Evolutionary conservation across 176 grass and related monocot species (phyloP), one percentile per base, ranked within the genome.

Genomic region (Echinochloa phyllopogon): DNA sequence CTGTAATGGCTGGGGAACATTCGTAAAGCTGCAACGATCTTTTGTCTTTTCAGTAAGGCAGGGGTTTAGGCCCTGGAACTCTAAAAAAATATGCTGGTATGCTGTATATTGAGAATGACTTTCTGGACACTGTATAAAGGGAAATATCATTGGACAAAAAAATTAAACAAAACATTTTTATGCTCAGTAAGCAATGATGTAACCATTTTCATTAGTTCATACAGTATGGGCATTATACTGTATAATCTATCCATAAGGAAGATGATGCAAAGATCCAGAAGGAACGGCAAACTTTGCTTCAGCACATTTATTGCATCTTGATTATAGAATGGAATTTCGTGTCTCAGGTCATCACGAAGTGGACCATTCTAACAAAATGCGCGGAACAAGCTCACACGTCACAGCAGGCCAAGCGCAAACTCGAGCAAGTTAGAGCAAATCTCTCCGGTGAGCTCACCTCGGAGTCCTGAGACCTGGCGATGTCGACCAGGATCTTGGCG

Each of bases 381-480:
- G 15, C 4, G 14, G 51, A 55, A 48, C 72, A 76, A 43, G 57
- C 38, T 43, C 53, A 77, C 55, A 60, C 40, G 5, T 38, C 74
- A 8, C 13, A 27, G 53, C 52, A 76, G 11, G 20, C 14, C 71
- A 75, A 16, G 20, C 57, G 61, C 21, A 57, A n/a, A 45, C 23
- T 68, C 15, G 14, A 21, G 36, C 33, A 52, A 84, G 36, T 20
- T n/a, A 56, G 11, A 75, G 6, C 36, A 76, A 76, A 76, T 36
- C 51, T 23, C 38, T 57, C 10, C 38, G 12, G n/a, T 9, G 37
- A 60, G 74, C 51, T 20, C 40, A 91, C 94, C 89, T 96, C 94
- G 2, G 91, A 96, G 85, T 96, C 94, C 91, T 93, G 91, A 0
- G 94, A 98, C 85, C 89, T 91, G 75, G 95, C 92, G 83, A 94